Conservation (phyloP, 768 basidiomycete genomes). For the Hirschioporus abietinus region DNA sequence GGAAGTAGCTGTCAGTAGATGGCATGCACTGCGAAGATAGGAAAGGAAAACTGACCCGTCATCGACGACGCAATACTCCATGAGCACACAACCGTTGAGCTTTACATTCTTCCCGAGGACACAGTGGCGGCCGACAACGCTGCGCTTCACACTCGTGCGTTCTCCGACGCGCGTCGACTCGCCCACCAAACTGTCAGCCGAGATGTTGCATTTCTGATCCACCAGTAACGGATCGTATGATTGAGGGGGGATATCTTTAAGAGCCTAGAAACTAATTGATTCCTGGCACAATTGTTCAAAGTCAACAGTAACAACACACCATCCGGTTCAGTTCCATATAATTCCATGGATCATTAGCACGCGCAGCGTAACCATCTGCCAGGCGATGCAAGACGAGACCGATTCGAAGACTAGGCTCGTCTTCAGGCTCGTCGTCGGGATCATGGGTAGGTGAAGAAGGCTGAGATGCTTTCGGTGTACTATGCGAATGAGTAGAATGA, state of each 20-base stretch:
- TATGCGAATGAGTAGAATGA: constrained; percentile 20
- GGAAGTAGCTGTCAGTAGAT: background rate
- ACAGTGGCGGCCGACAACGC: constrained; percentile 77
- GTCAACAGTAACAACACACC: constrained; percentile 34
- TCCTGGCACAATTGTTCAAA: background rate
- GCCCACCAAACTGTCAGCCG: constrained; percentile 75
- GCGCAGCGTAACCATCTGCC: constrained; percentile 50
- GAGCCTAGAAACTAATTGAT: background rate
- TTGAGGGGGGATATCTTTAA: constrained; percentile 36
- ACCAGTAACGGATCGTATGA: constrained; percentile 62
- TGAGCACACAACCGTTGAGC: constrained; percentile 73
- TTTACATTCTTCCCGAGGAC: constrained; percentile 80
- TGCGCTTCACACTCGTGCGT: constrained; percentile 73
- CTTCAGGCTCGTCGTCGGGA: constrained; percentile 29
- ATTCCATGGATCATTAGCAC: constrained; percentile 70
- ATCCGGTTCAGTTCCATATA: constrained; percentile 80
- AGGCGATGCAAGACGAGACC: constrained; percentile 57
- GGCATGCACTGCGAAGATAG: background rate
- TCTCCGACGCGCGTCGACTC: constrained; percentile 81
- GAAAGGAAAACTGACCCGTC: constrained; percentile 59
- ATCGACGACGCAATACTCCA: constrained; percentile 85
- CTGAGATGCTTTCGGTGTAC: constrained; percentile 31
- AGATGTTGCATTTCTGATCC: constrained; percentile 79
- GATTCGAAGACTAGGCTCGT: constrained; percentile 50
- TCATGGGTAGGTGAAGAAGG: constrained; percentile 39